Evolutionary conservation across 805 yeast species (phyloP).

Genomic region (Yueomyces sinensis): DNA sequence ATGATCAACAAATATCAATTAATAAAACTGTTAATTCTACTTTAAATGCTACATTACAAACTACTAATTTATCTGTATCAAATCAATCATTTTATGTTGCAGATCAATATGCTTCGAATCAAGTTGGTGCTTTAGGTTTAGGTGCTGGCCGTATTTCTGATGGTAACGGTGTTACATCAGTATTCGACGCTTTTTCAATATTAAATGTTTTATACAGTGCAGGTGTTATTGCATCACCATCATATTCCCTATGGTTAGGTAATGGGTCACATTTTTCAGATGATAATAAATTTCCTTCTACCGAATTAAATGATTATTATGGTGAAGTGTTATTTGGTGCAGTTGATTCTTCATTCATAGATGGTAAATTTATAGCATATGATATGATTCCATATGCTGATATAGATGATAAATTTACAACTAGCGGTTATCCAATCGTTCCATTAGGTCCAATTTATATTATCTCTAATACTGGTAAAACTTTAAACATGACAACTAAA

Average conservation of each 20-base stretch:
- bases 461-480: slow-evolving; percentile 28
- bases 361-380: slow-evolving; percentile 36
- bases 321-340: slow-evolving; percentile 43
- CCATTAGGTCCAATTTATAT: slow-evolving; percentile 35
- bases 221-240: slow-evolving; percentile 24
- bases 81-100: slow-evolving; percentile 26
- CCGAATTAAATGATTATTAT: slow-evolving; percentile 4
- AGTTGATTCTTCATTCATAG: slow-evolving; percentile 33
- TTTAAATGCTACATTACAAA: slow-evolving; percentile 1
- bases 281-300: not conserved
- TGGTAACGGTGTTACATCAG: slow-evolving; percentile 7
- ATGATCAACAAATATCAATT: not conserved
- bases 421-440: slow-evolving; percentile 31
- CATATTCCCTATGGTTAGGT: slow-evolving; percentile 32
- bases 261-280: slow-evolving; percentile 6
- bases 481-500: slow-evolving; percentile 23
- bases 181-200: slow-evolving; percentile 17
- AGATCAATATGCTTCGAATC: slow-evolving; percentile 24
- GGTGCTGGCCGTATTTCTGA: slow-evolving; percentile 20
- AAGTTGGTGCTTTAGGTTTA: slow-evolving; percentile 34
- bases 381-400: slow-evolving; percentile 33
- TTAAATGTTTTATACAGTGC: slow-evolving; percentile 22
- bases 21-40: not conserved
- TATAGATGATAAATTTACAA: slow-evolving; percentile 6
- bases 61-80: slow-evolving; percentile 7